Conservation (phyloP, 129 eudicot genomes). For the Helianthus annuus region HanXRQr2.0-SUNRISE NC_035449.2:151940241-151940740, state of each 20-base stretch:
- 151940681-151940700: no score
- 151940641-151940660: not conserved
- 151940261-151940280: no score
- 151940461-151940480: conserved; percentile 59
- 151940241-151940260: no score
- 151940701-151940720: no score
- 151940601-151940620: no score
- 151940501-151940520: conserved; percentile 81
- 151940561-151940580: conserved; percentile 81
- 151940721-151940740: no score
- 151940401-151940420: conserved; percentile 49
- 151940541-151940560: conserved; percentile 79
- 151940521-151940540: conserved; percentile 94
- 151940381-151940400: conserved; percentile 35
- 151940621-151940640: no score
- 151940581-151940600: conserved; percentile 73
- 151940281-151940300: no score
- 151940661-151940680: not conserved
- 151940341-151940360: conserved; percentile 49
- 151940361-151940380: conserved; percentile 46
- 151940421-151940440: conserved; percentile 50
- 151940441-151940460: conserved; percentile 59
- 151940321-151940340: conserved; percentile 16
- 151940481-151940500: conserved; percentile 89
- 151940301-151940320: no score